Base-by-base conservation (phyloP, 2,329 filamentous ascomycete genomes). In the Ploettnerulaceae sp. region DNA sequence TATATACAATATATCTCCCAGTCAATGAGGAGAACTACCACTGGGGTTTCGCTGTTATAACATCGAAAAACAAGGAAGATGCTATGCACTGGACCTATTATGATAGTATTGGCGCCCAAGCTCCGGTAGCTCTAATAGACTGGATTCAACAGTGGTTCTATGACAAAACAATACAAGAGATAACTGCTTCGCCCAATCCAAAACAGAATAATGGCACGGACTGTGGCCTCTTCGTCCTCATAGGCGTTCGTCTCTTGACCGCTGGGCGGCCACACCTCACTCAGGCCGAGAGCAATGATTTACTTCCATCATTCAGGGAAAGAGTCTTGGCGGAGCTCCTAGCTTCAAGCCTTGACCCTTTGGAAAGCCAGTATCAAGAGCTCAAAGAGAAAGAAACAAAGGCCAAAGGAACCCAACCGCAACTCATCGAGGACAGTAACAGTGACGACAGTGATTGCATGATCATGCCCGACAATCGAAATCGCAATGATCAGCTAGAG, bases 251-350 rank as follows among this genome's bases (percentile, higher is more conserved):
- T 25, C 37, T 48, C 22, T 28, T 52, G 21, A 18, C 29, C 40
- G 24, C 47, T 45, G 34, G 43, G 21, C 39, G 17, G 20, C 47
- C 21, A 35, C 43, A 47, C 36, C 44, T 50, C 29, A 35, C 50
- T 15, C 36, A 51, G 26, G 44, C 26, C 9, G 14, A 53, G 18
- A 44, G 45, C 34, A 25, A 48, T 48, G 7, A 24, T 48, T 25
- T 51, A 6, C 25, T 53, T 26, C 51, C 37, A 38, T 21, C 9
- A 14, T 48, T 51, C 38, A 47, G 48, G 31, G 25, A 53, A 45
- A 51, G 26, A 21, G 45, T 53, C 36, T 40, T 53, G 20, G 44
- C 47, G 1, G 47, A 52, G 33, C 50, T 52, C 38, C 26, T 52
- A 47, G 42, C 50, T 40, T 42, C 17, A 32, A 43, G 33, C 40